These are phyloP conservation scores for Amaranthus hypochondriacus DNA, from an alignment of 148 eudicot species.

Conservation along the genomic window DNA sequence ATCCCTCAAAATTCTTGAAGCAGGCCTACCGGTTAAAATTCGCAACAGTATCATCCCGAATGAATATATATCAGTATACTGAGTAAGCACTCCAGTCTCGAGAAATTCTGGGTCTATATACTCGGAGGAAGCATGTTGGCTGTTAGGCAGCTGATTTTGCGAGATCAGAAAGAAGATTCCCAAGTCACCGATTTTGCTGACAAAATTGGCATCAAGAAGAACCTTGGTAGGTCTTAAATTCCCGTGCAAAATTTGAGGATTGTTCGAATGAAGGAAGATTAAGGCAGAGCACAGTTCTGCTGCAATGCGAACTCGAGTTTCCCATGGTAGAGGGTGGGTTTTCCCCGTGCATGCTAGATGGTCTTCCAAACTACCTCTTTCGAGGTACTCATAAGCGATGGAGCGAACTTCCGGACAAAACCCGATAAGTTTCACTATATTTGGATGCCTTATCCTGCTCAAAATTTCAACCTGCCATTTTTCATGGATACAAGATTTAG, in stretches of 20 bases:
- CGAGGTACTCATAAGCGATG: conserved; percentile 68
- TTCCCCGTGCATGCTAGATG: conserved; percentile 38
- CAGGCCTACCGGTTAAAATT: conserved; percentile 62
- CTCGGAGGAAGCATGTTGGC: conserved; percentile 28
- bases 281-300: conserved; percentile 67
- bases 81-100: conserved; percentile 47
- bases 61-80: conserved; percentile 69
- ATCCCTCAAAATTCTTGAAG: conserved; percentile 44
- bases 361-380: conserved; percentile 76
- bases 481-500: background rate
- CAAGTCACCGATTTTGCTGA: conserved; percentile 56
- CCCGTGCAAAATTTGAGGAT: conserved; percentile 60
- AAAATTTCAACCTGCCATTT: conserved; percentile 56
- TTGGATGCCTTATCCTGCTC: conserved; percentile 76
- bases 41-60: conserved; percentile 68
- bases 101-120: conserved; percentile 69
- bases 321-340: conserved; percentile 57
- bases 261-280: conserved; percentile 62
- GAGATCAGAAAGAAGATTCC: conserved; percentile 39
- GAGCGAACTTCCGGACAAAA: conserved; percentile 69
- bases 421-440: conserved; percentile 66
- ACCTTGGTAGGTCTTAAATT: conserved; percentile 62
- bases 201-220: conserved; percentile 65
- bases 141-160: conserved; percentile 21
- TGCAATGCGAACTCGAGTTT: conserved; percentile 62